Evolutionary conservation across 1,284 basidiomycete genomes (phyloP).

Genomic region (Apiotrichum brassicae): DNA sequence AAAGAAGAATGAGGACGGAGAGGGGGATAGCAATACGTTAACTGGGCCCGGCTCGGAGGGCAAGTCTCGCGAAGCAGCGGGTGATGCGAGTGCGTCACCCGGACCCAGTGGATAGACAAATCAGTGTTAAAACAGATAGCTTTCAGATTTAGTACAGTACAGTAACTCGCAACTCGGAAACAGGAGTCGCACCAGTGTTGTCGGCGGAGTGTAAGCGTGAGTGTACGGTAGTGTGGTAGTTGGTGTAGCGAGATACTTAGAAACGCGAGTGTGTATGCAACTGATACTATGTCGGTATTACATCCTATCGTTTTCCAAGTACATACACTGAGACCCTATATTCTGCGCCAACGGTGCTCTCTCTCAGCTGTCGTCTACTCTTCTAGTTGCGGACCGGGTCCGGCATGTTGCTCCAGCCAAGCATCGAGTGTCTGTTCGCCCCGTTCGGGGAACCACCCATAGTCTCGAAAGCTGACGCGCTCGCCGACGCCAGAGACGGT

Average conservation of each 20-base stretch:
- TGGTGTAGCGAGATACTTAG: too few relatives aligned
- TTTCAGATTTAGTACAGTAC: too few relatives aligned
- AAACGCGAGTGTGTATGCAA: not conserved
- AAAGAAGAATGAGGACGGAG: constrained; percentile 5
- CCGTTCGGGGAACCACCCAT: constrained; percentile 58
- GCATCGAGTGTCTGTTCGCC: constrained; percentile 12
- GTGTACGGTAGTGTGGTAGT: too few relatives aligned
- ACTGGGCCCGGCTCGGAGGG: not conserved
- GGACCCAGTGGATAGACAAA: not conserved
- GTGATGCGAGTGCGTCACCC: not conserved
- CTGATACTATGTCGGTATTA: not conserved
- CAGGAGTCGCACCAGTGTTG: too few relatives aligned
- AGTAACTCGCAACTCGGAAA: too few relatives aligned
- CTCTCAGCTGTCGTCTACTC: too few relatives aligned
- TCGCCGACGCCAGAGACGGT: constrained; percentile 46
- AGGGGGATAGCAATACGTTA: not conserved
- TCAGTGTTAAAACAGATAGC: too few relatives aligned
- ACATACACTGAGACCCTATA: too few relatives aligned
- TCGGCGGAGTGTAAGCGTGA: too few relatives aligned
- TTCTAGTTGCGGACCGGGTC: not conserved
- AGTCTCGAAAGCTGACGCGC: constrained; percentile 51
- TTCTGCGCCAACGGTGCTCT: too few relatives aligned
- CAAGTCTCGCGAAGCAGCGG: not conserved
- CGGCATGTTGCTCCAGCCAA: constrained; percentile 3
- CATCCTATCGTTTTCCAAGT: too few relatives aligned